These are phyloP conservation scores for Epichloe sibirici DNA, from an alignment of 2,329 filamentous ascomycete species.

Conservation along the genomic window DNA sequence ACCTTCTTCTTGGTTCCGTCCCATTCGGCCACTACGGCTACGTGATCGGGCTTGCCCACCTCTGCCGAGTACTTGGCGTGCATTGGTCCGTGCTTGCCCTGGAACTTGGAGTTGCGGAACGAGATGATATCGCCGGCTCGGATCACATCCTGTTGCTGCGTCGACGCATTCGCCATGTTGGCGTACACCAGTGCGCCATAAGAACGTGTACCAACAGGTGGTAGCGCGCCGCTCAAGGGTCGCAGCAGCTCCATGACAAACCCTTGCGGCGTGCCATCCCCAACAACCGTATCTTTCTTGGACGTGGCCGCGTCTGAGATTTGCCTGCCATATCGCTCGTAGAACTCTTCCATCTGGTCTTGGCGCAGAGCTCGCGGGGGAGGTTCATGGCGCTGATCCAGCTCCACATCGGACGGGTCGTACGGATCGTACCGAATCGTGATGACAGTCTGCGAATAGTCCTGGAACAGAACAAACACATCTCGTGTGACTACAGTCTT, in stretches of 20 bases:
- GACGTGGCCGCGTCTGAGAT: conserved; percentile 58
- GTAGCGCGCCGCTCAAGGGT: conserved; percentile 60
- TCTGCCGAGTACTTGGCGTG: conserved; percentile 87
- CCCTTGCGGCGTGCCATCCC: conserved; percentile 68
- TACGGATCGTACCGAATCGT: conserved; percentile 67
- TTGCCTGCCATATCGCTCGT: conserved; percentile 66
- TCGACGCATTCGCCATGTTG: conserved; percentile 89
- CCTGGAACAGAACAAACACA: conserved; percentile 79
- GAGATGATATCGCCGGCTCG: conserved; percentile 85
- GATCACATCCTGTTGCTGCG: conserved; percentile 85
- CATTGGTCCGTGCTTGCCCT: conserved; percentile 90
- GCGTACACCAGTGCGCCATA: conserved; percentile 90
- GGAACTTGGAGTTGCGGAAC: conserved; percentile 85
- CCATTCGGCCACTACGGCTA: conserved; percentile 89
- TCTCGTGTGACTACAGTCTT: conserved; percentile 65
- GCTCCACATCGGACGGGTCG: conserved; percentile 56
- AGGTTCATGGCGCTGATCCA: conserved; percentile 79
- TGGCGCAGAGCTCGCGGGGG: conserved; percentile 80
- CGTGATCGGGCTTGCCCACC: conserved; percentile 80
- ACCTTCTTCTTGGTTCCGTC: conserved; percentile 98
- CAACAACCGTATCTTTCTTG: conserved; percentile 70
- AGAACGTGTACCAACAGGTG: conserved; percentile 74
- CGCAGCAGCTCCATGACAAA: conserved; percentile 71
- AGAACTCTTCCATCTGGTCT: conserved; percentile 82
- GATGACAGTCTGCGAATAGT: conserved; percentile 91